phyloP scores from a whole-genome alignment of 192 early-diverging fungal species.

The Pecoramyces ruminantium region DNA sequence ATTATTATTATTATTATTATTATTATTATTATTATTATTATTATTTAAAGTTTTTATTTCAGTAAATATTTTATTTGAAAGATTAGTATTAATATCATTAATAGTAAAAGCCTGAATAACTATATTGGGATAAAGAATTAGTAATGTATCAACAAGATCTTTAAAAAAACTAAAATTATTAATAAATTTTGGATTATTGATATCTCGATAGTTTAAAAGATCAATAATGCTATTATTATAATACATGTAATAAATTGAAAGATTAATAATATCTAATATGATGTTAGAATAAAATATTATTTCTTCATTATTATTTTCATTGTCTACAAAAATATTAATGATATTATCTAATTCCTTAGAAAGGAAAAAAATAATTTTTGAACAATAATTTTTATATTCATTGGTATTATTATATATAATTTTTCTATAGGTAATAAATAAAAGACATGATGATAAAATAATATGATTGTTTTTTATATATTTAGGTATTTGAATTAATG shows the following conservation, averaged over 20 bases:
- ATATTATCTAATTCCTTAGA: neutral
- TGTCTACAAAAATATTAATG: neutral
- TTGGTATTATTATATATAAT: neutral
- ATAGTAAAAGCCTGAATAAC: neutral
- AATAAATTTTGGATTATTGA: neutral
- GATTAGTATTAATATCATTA: neutral
- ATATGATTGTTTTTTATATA: neutral
- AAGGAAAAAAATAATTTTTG: neutral
- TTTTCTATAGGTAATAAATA: neutral
- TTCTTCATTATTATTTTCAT: neutral
- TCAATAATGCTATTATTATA: neutral
- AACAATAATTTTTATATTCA: neutral
- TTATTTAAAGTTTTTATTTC: neutral
- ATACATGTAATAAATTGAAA: neutral
- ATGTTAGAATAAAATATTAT: neutral
- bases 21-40: neutral
- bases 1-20: neutral
- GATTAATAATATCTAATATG: neutral
- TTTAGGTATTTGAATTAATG: neutral
- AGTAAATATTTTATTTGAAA: neutral
- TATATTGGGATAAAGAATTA: neutral
- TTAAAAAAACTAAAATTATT: neutral
- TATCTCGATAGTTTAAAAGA: neutral
- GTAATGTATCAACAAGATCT: neutral
- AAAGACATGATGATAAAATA: neutral